Evolutionary conservation across 257 asterid species (phyloP).

Genomic region (Phtheirospermum japonicum): DNA sequence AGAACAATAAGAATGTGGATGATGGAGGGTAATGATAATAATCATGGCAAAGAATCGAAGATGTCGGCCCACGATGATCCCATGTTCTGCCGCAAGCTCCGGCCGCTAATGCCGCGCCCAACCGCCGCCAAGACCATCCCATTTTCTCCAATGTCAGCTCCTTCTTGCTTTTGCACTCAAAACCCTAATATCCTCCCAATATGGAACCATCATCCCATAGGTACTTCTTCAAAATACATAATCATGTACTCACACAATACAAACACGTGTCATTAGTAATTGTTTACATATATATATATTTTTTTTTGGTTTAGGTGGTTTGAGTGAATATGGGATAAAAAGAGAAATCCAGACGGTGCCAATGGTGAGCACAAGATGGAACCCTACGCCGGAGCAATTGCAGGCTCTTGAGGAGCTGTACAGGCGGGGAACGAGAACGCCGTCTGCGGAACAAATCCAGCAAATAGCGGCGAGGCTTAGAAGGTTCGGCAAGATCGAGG

Average conservation of each 20-base stretch:
- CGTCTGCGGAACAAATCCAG: slow-evolving; percentile 81
- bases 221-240: no score
- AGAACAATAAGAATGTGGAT: slow-evolving; percentile 33
- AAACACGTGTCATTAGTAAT: no score
- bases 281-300: background rate
- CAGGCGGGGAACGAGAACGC: slow-evolving; percentile 57
- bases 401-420: slow-evolving; percentile 77
- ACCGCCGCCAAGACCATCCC: background rate
- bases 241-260: no score
- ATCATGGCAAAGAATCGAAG: slow-evolving; percentile 20
- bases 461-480: slow-evolving; percentile 61
- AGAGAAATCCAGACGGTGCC: slow-evolving; percentile 29
- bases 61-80: background rate
- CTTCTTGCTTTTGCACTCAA: slow-evolving; percentile 27
- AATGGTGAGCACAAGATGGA: slow-evolving; percentile 67
- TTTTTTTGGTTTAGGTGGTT: slow-evolving; percentile 18
- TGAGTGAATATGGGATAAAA: slow-evolving; percentile 24
- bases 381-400: slow-evolving; percentile 80
- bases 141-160: slow-evolving; percentile 26
- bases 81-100: slow-evolving; percentile 26
- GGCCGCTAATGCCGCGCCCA: slow-evolving; percentile 42
- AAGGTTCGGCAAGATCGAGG: slow-evolving; percentile 71
- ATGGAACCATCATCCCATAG: slow-evolving; percentile 30
- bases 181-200: slow-evolving; percentile 35
- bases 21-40: slow-evolving; percentile 20